These are phyloP conservation scores for Xanthoconium stramineum DNA, from an alignment of 768 basidiomycete species.

Conservation along the genomic window DNA sequence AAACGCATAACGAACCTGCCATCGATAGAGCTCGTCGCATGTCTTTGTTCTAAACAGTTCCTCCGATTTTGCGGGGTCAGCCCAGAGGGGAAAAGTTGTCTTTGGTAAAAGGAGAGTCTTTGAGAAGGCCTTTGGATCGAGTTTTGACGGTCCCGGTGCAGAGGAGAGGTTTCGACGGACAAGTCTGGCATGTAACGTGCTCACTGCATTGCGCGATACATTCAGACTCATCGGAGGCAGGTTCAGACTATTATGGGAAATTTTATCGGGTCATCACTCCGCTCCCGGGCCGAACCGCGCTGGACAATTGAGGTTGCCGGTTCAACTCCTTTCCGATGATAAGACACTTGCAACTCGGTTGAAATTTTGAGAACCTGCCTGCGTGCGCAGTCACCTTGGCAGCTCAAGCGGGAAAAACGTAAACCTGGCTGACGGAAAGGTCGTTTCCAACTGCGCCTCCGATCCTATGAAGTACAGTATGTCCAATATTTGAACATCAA, in stretches of 20 bases:
- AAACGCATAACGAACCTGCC: slow-evolving; percentile 56
- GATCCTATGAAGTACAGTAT: too few relatives aligned
- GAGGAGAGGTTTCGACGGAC: slow-evolving; percentile 16
- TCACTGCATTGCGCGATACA: slow-evolving; percentile 16
- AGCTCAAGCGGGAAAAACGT: too few relatives aligned
- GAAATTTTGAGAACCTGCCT: too few relatives aligned
- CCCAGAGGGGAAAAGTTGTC: slow-evolving; percentile 74
- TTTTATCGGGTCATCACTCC: too few relatives aligned
- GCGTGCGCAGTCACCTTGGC: too few relatives aligned
- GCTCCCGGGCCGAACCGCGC: too few relatives aligned
- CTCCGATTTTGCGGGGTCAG: slow-evolving; percentile 63
- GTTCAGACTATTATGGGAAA: background rate
- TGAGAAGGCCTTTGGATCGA: slow-evolving; percentile 41
- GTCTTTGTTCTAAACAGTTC: slow-evolving; percentile 56
- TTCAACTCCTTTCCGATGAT: too few relatives aligned
- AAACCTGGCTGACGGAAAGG: too few relatives aligned
- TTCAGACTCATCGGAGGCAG: slow-evolving; percentile 15
- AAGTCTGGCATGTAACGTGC: slow-evolving; percentile 8
- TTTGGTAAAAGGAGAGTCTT: slow-evolving; percentile 77
- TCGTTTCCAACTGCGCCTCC: too few relatives aligned
- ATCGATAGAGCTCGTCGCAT: slow-evolving; percentile 70
- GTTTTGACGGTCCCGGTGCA: background rate
- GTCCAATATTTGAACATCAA: too few relatives aligned
- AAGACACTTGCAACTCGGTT: too few relatives aligned
- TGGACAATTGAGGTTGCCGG: too few relatives aligned